phyloP scores from a whole-genome alignment of 495 filamentous ascomycete genomes.

The Sabuloglossum arenarium region DNA sequence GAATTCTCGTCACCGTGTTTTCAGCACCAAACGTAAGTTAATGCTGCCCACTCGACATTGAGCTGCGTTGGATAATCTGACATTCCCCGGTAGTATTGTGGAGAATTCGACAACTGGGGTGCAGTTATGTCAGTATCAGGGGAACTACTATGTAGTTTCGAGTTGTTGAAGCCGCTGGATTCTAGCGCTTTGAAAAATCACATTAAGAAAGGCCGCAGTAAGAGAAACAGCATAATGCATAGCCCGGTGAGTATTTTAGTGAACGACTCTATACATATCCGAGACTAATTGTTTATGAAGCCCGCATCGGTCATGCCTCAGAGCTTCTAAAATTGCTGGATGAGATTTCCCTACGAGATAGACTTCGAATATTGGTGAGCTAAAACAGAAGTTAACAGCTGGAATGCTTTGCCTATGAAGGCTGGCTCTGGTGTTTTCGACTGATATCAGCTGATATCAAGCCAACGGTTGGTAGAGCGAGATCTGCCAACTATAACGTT shows the following conservation, averaged over 20 bases:
- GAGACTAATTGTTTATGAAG: background rate
- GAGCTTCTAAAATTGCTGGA: background rate
- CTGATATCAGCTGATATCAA: background rate
- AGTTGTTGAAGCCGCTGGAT: constrained; percentile 88
- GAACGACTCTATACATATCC: background rate
- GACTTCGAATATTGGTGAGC: background rate
- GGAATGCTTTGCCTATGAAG: too few species aligned
- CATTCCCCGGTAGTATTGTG: constrained; percentile 56
- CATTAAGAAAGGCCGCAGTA: constrained; percentile 94
- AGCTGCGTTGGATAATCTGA: constrained; percentile 4
- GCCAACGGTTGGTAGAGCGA: background rate
- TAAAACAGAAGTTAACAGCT: background rate
- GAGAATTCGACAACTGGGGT: constrained; percentile 98
- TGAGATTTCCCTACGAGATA: background rate
- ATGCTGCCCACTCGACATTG: background rate
- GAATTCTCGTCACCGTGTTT: constrained; percentile 91
- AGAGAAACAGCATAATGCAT: constrained; percentile 77
- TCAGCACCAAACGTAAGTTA: constrained; percentile 84
- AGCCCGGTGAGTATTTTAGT: constrained; percentile 50
- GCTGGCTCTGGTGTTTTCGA: background rate
- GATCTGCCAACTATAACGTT: background rate
- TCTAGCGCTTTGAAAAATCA: constrained; percentile 95
- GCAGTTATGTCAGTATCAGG: constrained; percentile 94
- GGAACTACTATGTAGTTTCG: constrained; percentile 91
- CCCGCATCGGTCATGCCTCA: constrained; percentile 3